phyloP scores from a whole-genome alignment of 1,139 yeast species.

The Nakaseomyces uthaithaninus region DNA sequence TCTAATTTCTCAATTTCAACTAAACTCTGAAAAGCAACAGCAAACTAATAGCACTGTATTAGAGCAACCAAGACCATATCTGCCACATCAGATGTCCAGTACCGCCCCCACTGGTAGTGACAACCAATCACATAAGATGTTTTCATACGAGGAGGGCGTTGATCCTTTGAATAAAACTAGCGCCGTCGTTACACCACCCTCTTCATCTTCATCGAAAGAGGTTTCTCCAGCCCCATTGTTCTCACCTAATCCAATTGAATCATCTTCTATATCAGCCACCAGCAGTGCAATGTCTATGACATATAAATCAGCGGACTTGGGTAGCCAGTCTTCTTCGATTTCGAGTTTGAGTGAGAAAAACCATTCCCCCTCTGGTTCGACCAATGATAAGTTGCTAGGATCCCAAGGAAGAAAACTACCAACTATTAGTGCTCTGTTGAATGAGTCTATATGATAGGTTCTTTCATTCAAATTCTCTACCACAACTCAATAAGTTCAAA shows the following conservation, averaged over 20 bases:
- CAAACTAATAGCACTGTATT: conserved; percentile 11
- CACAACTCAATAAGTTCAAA: too few species aligned
- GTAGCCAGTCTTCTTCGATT: neutral
- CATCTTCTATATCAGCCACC: conserved; percentile 7
- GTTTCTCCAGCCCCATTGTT: conserved; percentile 13
- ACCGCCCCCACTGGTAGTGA: conserved; percentile 11
- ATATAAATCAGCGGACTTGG: neutral
- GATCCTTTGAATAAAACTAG: conserved; percentile 13
- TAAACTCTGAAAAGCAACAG: neutral
- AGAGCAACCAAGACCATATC: conserved; percentile 3
- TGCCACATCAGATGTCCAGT: conserved; percentile 8
- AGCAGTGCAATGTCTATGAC: conserved; percentile 6
- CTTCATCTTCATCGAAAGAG: conserved; percentile 14
- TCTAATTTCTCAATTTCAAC: conserved; percentile 21
- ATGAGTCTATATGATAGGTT: neutral
- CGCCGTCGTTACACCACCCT: conserved; percentile 11
- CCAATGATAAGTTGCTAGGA: conserved; percentile 9
- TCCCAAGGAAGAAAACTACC: conserved; percentile 3
- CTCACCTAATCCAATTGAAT: conserved; percentile 10
- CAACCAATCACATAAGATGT: conserved; percentile 11
- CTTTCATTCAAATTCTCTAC: neutral
- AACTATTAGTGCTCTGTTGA: conserved; percentile 4
- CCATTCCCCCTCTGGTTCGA: conserved; percentile 8
- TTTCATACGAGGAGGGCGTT: conserved; percentile 13
- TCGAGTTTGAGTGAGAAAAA: conserved; percentile 4